phyloP scores from a whole-genome alignment of 1,139 yeast species.

The Keqinozyma sinolaborantium region DNA sequence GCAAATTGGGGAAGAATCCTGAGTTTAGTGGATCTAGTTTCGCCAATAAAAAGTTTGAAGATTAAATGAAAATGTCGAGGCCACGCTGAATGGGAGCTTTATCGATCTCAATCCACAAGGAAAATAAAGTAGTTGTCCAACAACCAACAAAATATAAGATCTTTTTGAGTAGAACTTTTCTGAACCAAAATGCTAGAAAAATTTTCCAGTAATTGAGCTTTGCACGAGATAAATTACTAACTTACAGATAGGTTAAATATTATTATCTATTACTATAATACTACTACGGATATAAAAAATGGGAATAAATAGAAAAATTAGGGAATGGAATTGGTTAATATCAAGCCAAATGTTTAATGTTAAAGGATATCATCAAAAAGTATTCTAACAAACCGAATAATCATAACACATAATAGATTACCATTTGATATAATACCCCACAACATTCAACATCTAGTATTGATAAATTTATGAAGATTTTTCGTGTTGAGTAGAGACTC shows the following conservation, averaged over 20 bases:
- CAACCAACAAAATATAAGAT: no score
- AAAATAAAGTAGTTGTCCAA: no score
- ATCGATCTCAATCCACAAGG: no score
- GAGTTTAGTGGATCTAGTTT: no score
- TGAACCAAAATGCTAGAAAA: no score
- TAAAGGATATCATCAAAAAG: conserved; percentile 5
- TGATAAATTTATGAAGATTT: conserved; percentile 41
- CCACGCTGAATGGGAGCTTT: no score
- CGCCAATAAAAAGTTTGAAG: no score
- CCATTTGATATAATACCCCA: conserved; percentile 1
- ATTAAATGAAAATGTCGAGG: no score
- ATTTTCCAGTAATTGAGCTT: no score
- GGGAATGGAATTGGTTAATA: conserved; percentile 8
- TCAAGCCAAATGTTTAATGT: conserved; percentile 3
- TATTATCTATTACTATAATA: conserved; percentile 31
- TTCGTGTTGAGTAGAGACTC: conserved; percentile 98
- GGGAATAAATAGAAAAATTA: conserved; percentile 20
- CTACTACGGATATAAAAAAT: conserved; percentile 21
- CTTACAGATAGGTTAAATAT: conserved; percentile 12
- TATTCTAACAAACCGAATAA: conserved; percentile 3
- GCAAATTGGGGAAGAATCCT: no score
- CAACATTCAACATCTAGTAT: conserved; percentile 2
- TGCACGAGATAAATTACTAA: no score
- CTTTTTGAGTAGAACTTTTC: no score
- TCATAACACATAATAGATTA: conserved; percentile 4